phyloP scores from a whole-genome alignment of 805 yeast genomes.

The Lipomyces spencermartinsiae region DNA sequence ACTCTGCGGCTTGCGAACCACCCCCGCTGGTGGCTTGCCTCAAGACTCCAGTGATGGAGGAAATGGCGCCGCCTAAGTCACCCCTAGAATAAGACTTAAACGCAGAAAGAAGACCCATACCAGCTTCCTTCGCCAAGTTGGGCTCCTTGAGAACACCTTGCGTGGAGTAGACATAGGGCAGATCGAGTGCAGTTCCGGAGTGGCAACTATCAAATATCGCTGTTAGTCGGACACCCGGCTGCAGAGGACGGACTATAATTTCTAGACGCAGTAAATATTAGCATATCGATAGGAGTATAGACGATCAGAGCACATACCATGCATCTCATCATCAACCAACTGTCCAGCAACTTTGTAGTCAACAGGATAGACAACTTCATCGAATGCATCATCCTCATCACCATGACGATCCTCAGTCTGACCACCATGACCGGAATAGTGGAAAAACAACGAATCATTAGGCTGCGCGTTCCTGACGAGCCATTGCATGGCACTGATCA shows the following conservation, averaged over 20 bases:
- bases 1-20: constrained; percentile 46
- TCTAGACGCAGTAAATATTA: constrained; percentile 32
- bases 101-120: constrained; percentile 66
- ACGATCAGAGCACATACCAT: constrained; percentile 46
- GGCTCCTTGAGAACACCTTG: constrained; percentile 86
- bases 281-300: neutral
- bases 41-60: constrained; percentile 49
- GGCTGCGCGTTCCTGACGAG: constrained; percentile 73
- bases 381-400: constrained; percentile 77
- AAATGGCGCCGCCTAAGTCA: constrained; percentile 57
- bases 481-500: constrained; percentile 83
- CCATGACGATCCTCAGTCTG: constrained; percentile 71
- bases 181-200: constrained; percentile 80
- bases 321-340: constrained; percentile 76
- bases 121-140: constrained; percentile 75
- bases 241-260: constrained; percentile 70
- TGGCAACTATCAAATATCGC: constrained; percentile 87
- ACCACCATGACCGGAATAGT: constrained; percentile 89
- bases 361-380: constrained; percentile 74
- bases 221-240: constrained; percentile 75
- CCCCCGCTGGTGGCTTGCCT: constrained; percentile 46
- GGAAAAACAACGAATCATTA: constrained; percentile 80
- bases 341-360: constrained; percentile 73
- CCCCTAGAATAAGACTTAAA: constrained; percentile 66
- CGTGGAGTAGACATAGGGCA: constrained; percentile 81